Evolutionary conservation across 169 alveolate species (phyloP), one percentile per base, ranked within the genome.

Genomic region (Plasmodium vinckei): DNA sequence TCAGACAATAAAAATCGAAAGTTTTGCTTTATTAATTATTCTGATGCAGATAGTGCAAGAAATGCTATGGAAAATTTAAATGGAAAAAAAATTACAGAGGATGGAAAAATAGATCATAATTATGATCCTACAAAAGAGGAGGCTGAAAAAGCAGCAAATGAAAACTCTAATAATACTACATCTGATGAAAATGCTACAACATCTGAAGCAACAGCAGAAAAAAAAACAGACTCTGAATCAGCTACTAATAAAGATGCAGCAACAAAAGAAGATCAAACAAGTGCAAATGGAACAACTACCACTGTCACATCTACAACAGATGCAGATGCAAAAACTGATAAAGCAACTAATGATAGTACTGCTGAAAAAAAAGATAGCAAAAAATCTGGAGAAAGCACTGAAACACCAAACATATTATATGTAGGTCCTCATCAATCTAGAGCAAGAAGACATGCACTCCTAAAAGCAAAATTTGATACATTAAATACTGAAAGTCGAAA

Each of bases 391-490:
- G 59, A 65, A 33, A 13, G 39, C 33, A 21, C 67, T 4, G 84
- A 82, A 25, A 56, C 44, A 33, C 84, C 90, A 42, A 68, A 82
- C 44, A 72, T 92, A 23, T 73, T 97, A 60, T 93, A 93, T 75
- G 99, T 96, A 12, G 96, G 96, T 19, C 96, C 97, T n/a, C 97
- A 95, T 68, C 98, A 96, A 93, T 93, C 94, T 54, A 94, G 95
- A 92, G 97, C 97, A 25, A 97, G 95, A 72, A 94, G 99, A 51
- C 95, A 94, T 53, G 98, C 97, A 42, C 87, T 94, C 73, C 94
- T 97, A 69, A 95, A 95, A 49, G 96, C 97, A 49, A 95, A 95
- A 87, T 95, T 88, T 86, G 97, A 94, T 70, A 93, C 93, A 72
- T 88, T 77, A 46, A 69, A 79, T 46, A 87, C 67, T 73, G 97